Evolutionary conservation across 2,329 filamentous ascomycete species (phyloP), one percentile per base, ranked within the genome.

Genomic region (Xylaria sp.): DNA sequence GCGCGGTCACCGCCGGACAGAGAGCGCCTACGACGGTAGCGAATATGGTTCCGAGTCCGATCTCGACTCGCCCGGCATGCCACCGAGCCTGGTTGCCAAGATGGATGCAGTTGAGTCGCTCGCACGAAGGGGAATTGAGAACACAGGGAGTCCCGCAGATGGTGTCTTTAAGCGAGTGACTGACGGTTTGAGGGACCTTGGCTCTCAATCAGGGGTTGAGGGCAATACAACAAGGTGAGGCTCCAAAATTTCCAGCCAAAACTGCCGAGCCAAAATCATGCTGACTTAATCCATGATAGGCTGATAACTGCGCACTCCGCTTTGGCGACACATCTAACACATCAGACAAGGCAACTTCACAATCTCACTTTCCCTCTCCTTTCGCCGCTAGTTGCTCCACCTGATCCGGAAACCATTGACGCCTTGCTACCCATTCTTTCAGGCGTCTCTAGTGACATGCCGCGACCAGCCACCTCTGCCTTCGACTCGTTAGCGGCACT

Each of bases 291-390:
- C 38, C 38, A n/a, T 43, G 21, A 28, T 70, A 93, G 90, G 72
- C 79, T 92, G 66, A 91, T 91, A 73, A 92, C 90, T 45, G 88
- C 90, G 35, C 89, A 92, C 75, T 87, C 89, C 28, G 89, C 90
- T 14, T 79, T 93, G 51, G 88, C 90, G 49, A 90, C 90, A 19
- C 90, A 95, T 72, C 80, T 94, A 46, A 83, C 84, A 14, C 88
- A 92, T 75, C 91, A 94, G 77, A 89, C 90, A 52, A 89, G 91
- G 57, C 87, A 89, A 65, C 80, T 95, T 9, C 90, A 93, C 69
- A 89, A 88, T 61, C 82, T 94, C 35, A 86, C 89, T 2, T 91
- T 91, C 68, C 86, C 83, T 31, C 79, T 94, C 21, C 83, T 92
- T 66, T 91, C 89, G 14, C 90, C 91, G 0, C 80, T 92, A 23